Evolutionary conservation across 2,329 filamentous ascomycete genomes (phyloP).

Genomic region (Penicillium glabrum): DNA sequence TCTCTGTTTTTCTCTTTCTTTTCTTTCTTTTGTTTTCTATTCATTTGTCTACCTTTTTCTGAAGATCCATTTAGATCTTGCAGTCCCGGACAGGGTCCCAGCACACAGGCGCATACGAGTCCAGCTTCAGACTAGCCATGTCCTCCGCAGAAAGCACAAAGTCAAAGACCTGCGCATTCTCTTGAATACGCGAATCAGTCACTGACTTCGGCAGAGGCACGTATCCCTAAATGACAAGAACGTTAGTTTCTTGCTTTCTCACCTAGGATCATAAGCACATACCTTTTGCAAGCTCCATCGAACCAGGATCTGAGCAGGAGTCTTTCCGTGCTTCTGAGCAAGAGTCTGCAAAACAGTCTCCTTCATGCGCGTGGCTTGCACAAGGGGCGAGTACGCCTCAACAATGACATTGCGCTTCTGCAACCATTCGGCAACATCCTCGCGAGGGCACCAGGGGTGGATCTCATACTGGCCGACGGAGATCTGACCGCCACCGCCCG

Average conservation of each 20-base stretch:
- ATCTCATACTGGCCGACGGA: constrained; percentile 87
- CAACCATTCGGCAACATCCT: constrained; percentile 79
- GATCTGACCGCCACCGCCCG: constrained; percentile 61
- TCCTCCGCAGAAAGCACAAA: constrained; percentile 61
- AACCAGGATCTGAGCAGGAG: constrained; percentile 58
- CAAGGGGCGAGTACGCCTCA: constrained; percentile 55
- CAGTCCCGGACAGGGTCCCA: constrained; percentile 55
- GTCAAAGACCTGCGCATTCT: constrained; percentile 61
- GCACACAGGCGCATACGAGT: constrained; percentile 56
- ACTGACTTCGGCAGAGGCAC: constrained; percentile 64
- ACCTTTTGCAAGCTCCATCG: constrained; percentile 63
- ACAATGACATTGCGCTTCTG: constrained; percentile 61
- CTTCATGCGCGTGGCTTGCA: constrained; percentile 48
- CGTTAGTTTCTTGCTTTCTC: background rate
- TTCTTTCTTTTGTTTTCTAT: too few species aligned
- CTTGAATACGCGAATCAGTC: constrained; percentile 59
- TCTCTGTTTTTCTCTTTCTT: too few species aligned
- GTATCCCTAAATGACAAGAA: constrained; percentile 48
- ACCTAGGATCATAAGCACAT: constrained; percentile 2
- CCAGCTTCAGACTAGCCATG: constrained; percentile 56
- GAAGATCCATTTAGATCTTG: constrained; percentile 14
- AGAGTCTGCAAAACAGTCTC: constrained; percentile 55
- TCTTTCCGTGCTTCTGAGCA: constrained; percentile 58
- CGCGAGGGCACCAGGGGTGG: constrained; percentile 82
- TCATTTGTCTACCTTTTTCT: too few species aligned